A percentile compares a stretch with the other conserved stretches of the same genome.
Conservation (phyloP, 495 filamentous ascomycete species). For the Neurospora sp. region DNA sequence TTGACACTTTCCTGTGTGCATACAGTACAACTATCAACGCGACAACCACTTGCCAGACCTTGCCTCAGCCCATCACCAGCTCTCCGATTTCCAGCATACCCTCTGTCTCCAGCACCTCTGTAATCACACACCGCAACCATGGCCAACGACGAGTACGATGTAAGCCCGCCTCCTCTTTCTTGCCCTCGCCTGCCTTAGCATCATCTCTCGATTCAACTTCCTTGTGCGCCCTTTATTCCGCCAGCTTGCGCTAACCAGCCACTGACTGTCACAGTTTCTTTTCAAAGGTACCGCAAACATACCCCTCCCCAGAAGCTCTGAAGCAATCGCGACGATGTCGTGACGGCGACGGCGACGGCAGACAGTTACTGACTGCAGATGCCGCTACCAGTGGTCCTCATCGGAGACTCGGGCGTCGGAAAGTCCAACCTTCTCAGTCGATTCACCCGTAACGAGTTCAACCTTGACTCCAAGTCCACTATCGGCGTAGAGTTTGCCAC, state of each 20-base stretch:
- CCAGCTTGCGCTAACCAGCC: constrained; percentile 20
- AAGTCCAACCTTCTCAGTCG: constrained; percentile 99
- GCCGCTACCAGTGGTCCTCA: constrained; percentile 70
- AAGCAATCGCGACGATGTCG: background rate
- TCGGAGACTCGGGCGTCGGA: constrained; percentile 97
- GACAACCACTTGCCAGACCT: background rate
- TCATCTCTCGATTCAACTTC: background rate
- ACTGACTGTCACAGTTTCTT: constrained; percentile 62
- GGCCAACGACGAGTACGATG: constrained; percentile 99
- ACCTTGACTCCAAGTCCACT: constrained; percentile 98
- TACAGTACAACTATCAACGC: background rate
- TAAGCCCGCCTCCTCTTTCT: constrained; percentile 43
- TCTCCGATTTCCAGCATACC: background rate
- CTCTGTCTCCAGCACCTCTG: background rate
- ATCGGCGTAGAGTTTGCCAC: constrained; percentile 99
- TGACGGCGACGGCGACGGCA: background rate
- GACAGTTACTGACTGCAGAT: constrained; percentile 21
- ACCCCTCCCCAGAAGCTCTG: background rate
- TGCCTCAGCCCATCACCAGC: constrained; percentile 13
- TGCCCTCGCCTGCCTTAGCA: background rate
- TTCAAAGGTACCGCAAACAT: constrained; percentile 72
- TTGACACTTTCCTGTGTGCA: constrained; percentile 10
- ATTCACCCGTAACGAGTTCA: constrained; percentile 99
- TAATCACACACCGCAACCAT: constrained; percentile 41
- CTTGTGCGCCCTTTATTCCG: background rate